Conservation (phyloP, 192 early-diverging fungal species). For the Gorgonomyces haynaldii region DNA sequence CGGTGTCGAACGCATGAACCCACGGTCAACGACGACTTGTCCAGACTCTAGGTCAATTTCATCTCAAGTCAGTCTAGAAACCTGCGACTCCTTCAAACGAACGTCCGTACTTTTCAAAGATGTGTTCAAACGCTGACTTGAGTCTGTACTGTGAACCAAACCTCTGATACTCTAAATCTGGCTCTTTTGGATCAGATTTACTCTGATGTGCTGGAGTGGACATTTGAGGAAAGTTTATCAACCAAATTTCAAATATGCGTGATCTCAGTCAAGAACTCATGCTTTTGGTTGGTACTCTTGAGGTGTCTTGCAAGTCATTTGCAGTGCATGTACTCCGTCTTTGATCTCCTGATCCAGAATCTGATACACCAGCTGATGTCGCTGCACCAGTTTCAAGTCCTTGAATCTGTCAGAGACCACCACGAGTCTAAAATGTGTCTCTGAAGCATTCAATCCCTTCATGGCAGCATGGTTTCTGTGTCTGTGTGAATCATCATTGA, state of each 20-base stretch:
- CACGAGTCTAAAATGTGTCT: constrained; percentile 73
- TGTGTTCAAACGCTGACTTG: constrained; percentile 3
- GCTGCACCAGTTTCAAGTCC: constrained; percentile 20
- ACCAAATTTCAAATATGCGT: no score
- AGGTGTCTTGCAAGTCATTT: constrained; percentile 68
- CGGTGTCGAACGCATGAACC: background rate
- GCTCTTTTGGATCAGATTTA: no score
- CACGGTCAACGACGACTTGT: constrained; percentile 1
- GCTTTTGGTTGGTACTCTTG: no score
- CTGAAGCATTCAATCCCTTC: constrained; percentile 60
- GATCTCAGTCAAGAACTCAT: no score
- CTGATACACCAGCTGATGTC: constrained; percentile 49
- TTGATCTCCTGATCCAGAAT: constrained; percentile 62
- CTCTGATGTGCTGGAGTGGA: no score
- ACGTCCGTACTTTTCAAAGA: constrained; percentile 9
- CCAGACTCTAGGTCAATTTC: constrained; percentile 6
- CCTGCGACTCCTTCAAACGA: constrained; percentile 4
- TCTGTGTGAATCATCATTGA: constrained; percentile 66
- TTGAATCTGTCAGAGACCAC: constrained; percentile 61
- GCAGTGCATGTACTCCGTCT: constrained; percentile 62
- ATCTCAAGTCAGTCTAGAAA: no score
- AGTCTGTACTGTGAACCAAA: constrained; percentile 6
- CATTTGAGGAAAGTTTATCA: no score
- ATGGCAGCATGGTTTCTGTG: constrained; percentile 79
- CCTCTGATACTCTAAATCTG: constrained; percentile 1